Evolutionary conservation across 805 yeast species (phyloP).

Genomic region (Saturnispora silvae): DNA sequence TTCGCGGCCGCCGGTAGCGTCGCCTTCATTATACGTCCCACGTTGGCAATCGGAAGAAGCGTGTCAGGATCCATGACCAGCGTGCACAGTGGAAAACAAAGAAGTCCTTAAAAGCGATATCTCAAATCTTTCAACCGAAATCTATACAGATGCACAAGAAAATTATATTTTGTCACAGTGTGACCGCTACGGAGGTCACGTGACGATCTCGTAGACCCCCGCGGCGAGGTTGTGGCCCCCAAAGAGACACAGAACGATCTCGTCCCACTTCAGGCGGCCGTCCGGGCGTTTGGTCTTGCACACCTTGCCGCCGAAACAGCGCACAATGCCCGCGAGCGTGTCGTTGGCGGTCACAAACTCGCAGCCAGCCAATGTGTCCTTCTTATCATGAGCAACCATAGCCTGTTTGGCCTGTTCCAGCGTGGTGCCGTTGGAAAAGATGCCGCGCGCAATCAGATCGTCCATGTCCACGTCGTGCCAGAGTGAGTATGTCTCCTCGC

Average conservation of each 20-base stretch:
- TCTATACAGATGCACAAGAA: too few relatives aligned
- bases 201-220: too few relatives aligned
- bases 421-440: constrained; percentile 23
- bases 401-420: constrained; percentile 13
- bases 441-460: constrained; percentile 23
- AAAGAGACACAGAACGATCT: neutral
- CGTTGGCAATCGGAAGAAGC: constrained; percentile 42
- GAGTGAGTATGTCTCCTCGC: constrained; percentile 20
- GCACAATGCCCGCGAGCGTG: neutral
- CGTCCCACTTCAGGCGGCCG: neutral
- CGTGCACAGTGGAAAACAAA: too few relatives aligned
- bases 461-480: constrained; percentile 23
- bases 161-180: too few relatives aligned
- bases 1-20: constrained; percentile 67
- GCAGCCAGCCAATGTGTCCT: constrained; percentile 32
- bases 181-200: too few relatives aligned
- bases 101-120: too few relatives aligned
- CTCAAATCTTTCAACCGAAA: too few relatives aligned
- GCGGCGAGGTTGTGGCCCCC: neutral
- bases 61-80: constrained; percentile 7
- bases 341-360: constrained; percentile 1
- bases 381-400: constrained; percentile 17
- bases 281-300: neutral
- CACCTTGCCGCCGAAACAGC: constrained; percentile 1
- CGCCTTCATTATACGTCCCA: constrained; percentile 66